Base-by-base conservation (phyloP, 768 basidiomycete species). In the Tephrocybe sp. region DNA sequence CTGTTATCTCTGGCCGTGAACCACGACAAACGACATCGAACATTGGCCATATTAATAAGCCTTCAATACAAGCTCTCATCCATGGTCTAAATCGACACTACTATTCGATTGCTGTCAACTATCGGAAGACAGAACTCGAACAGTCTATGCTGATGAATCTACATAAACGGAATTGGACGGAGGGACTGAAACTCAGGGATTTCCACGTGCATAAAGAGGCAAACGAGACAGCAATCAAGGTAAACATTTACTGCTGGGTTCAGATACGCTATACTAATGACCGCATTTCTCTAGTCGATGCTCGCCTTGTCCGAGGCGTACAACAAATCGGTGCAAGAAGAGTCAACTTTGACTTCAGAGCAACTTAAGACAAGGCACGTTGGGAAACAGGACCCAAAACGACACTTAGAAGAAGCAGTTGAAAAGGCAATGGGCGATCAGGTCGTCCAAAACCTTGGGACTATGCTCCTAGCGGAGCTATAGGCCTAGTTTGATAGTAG, bases 111-210 rank as follows among this genome's bases (percentile, higher is more conserved):
- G 93, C 89, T 6, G 96, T 99, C 55, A 94, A 96, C 68, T 98
- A 98, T 72, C 84, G 95, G 60, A 98, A 98, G 77, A 98, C 95
- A 23, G 96, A 98, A 66, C 82, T 96, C 2, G 97, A 99, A 69
- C 97, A 99, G 66, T 83, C 89, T 14, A 99, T 99, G 97, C 71
- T 99, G 59, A 92, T 98, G 89, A 99, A 98, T 68, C 73, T 99
- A 61, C 97, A 99, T 76, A 98, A 98, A 70, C 79, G 93, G 62
- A 96, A 97, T 65, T 99, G 97, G 97, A 98, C 97, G 2, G 95
- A 98, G 68, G 97, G 96, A 1, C 73, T 99, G 58, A 92, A 89
- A 66, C 68, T 99, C 63, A 79, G 85, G 36, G 94, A 98, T 70
- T 98, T 98, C 70, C 80, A 88, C 68, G 70, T 79, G 48, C 91